These are phyloP conservation scores for Aeschynomene evenia DNA, from an alignment of 306 rosid genomes.

Conservation along the genomic window DNA sequence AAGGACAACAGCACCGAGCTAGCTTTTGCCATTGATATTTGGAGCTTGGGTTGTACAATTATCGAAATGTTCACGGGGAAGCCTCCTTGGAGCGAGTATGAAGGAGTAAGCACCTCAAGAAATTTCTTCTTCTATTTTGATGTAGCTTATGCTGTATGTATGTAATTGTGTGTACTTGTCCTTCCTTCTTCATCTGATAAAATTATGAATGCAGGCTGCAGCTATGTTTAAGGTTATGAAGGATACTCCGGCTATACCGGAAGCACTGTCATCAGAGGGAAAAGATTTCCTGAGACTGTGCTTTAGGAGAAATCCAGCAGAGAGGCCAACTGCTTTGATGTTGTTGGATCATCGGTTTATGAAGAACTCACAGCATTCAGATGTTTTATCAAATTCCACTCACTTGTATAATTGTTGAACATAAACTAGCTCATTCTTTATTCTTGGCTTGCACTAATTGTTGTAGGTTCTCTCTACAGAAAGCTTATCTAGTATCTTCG, in stretches of 20 bases:
- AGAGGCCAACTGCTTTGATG: slow-evolving; percentile 66
- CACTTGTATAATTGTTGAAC: slow-evolving; percentile 38
- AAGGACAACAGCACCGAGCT: slow-evolving; percentile 78
- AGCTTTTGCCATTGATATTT: slow-evolving; percentile 88
- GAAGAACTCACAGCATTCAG: slow-evolving; percentile 48
- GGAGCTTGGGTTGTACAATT: slow-evolving; percentile 98
- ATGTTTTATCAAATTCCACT: slow-evolving; percentile 44
- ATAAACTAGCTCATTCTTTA: slow-evolving; percentile 12
- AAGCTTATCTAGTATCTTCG: slow-evolving; percentile 28
- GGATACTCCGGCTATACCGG: slow-evolving; percentile 86
- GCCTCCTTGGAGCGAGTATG: slow-evolving; percentile 97
- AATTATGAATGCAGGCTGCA: slow-evolving; percentile 80
- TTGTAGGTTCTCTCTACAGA: slow-evolving; percentile 34
- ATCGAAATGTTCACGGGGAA: slow-evolving; percentile 94
- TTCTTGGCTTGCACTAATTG: slow-evolving; percentile 23
- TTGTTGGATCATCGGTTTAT: slow-evolving; percentile 82
- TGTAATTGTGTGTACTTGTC: neutral
- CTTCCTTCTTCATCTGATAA: slow-evolving; percentile 30
- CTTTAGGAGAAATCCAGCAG: slow-evolving; percentile 94
- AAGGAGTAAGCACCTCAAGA: slow-evolving; percentile 65
- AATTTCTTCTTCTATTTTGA: neutral
- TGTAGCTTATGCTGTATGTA: neutral
- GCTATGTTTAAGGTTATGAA: slow-evolving; percentile 94
- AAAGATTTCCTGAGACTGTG: slow-evolving; percentile 84
- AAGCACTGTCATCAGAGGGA: slow-evolving; percentile 72